Base-by-base conservation (phyloP, 441 rosid species). In the Populus hybrid region DNA sequence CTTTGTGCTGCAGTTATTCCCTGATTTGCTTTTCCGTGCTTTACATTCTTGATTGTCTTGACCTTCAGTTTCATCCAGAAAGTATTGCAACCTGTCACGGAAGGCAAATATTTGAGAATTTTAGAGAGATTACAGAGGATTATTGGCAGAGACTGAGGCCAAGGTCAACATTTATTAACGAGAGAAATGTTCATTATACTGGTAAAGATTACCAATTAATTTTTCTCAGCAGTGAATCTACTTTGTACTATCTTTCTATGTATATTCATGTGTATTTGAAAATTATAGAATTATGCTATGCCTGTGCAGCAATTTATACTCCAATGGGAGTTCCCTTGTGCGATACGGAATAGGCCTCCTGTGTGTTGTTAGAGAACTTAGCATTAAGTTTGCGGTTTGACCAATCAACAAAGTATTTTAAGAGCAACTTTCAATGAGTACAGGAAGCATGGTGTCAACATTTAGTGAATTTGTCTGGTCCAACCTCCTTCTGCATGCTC, bases 71-170 rank as follows among this genome's bases (percentile, higher is more conserved):
- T 91, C 98, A 96, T 86, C 99, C 98, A 18, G 98, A 96, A 83
- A 96, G 99, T 85, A 88, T 96, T 81, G 98, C 98, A 46, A 96
- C 98, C 70, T 80, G 84, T 76, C 84, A 93, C 69, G 98, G 99
- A 72, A 91, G 89, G 77, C 90, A 88, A 81, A 83, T 96, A 76
- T 93, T 96, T 80, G 84, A 85, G 78, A 96, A 96, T 87, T 96
- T 96, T 74, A 90, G 90, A 84, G 88, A 84, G 80, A 87, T 94
- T 78, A 96, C 98, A 18, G 85, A 84, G 74, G 91, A 91, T 75
- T 91, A 90, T 83, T 94, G 98, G 99, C 81, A 78, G 80, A 82
- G 74, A 75, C 57, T 12, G 20, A 46, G 57, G 20, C 81, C 68
- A 79, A 82, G 87, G 63, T 77, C 90, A 20, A 67, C 89, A n/a